These are phyloP conservation scores for Oenanthe javanica DNA, from an alignment of 140 eudicot genomes.

Conservation along the genomic window DNA sequence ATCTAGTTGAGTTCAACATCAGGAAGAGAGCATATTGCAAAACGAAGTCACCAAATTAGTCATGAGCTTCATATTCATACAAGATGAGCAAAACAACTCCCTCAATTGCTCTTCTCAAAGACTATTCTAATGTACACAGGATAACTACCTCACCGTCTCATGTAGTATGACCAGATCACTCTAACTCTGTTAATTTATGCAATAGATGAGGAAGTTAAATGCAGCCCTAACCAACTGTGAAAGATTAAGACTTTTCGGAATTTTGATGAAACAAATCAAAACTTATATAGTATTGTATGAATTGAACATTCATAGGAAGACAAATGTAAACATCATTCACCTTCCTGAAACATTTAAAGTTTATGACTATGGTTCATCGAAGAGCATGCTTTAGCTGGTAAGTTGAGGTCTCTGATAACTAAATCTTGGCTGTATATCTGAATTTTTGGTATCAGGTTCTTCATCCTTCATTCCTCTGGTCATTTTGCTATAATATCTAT, in stretches of 20 bases:
- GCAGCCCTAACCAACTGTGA: too few relatives aligned
- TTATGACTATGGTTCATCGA: slow-evolving; percentile 25
- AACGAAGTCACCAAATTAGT: too few relatives aligned
- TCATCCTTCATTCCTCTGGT: slow-evolving; percentile 20
- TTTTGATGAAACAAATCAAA: neutral
- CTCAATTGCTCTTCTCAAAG: too few relatives aligned
- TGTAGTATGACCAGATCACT: too few relatives aligned
- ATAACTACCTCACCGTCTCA: too few relatives aligned
- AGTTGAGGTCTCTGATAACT: slow-evolving; percentile 30
- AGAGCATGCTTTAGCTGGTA: slow-evolving; percentile 27
- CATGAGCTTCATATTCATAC: too few relatives aligned
- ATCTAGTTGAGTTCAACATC: too few relatives aligned
- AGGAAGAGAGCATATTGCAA: too few relatives aligned
- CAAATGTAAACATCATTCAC: slow-evolving; percentile 20
- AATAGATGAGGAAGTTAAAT: too few relatives aligned
- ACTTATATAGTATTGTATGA: neutral
- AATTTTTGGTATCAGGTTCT: slow-evolving; percentile 35
- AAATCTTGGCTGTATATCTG: slow-evolving; percentile 55
- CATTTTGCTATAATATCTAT: slow-evolving; percentile 15
- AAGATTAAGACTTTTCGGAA: neutral
- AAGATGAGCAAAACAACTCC: too few relatives aligned
- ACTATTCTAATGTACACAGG: too few relatives aligned
- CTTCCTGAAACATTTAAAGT: slow-evolving; percentile 81
- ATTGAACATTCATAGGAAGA: neutral
- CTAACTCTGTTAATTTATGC: too few relatives aligned